phyloP scores from a whole-genome alignment of 352 stramenopile species.

The Phytophthora citricola region DNA sequence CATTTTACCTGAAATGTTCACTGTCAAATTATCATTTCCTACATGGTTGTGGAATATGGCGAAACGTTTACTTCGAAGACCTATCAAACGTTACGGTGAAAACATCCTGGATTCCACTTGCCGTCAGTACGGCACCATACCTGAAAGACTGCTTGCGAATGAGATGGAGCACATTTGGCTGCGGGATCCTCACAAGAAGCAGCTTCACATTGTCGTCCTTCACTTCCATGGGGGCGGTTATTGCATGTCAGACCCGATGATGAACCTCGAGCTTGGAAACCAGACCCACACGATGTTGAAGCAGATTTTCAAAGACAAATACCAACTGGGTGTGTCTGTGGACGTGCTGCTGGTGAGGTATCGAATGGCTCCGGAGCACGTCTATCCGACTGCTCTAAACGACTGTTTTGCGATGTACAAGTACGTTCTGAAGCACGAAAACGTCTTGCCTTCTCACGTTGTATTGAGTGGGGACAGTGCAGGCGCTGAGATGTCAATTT shows the following conservation, averaged over 20 bases:
- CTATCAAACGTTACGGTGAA: too few relatives aligned
- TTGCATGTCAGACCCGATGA: constrained; percentile 11
- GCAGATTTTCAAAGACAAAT: constrained; percentile 21
- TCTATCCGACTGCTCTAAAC: constrained; percentile 18
- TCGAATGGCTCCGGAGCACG: constrained; percentile 20
- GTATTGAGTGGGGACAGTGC: constrained; percentile 25
- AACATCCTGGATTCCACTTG: constrained; percentile 7
- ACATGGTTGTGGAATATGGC: too few relatives aligned
- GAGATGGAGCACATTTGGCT: constrained; percentile 12
- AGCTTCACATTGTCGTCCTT: constrained; percentile 16
- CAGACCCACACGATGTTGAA: constrained; percentile 22
- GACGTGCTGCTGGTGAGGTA: constrained; percentile 22
- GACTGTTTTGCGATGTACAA: constrained; percentile 28
- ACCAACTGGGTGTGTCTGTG: constrained; percentile 15
- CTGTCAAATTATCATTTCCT: too few relatives aligned
- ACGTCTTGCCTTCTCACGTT: constrained; percentile 10
- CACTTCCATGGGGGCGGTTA: constrained; percentile 18
- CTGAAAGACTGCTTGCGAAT: constrained; percentile 10
- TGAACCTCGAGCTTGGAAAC: constrained; percentile 17
- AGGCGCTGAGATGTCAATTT: constrained; percentile 14
- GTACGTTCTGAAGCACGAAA: constrained; percentile 16
- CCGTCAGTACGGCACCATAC: constrained; percentile 10
- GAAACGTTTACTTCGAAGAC: too few relatives aligned
- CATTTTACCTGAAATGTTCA: too few relatives aligned
- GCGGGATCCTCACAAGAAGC: constrained; percentile 8